Evolutionary conservation across 2,329 filamentous ascomycete genomes (phyloP).

Genomic region (Diaporthe australafricana): DNA sequence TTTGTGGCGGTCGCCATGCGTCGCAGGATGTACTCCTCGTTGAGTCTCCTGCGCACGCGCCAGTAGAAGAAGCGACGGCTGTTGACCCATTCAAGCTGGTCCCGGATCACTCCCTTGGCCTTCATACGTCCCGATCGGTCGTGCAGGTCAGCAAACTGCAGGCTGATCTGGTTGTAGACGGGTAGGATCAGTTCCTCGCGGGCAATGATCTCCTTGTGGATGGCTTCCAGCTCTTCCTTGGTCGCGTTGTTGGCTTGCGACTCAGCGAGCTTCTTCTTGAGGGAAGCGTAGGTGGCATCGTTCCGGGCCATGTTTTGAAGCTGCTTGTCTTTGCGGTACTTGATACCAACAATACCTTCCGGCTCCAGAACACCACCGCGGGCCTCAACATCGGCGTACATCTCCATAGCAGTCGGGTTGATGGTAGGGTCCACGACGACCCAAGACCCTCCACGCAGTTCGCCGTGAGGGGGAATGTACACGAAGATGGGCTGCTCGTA

Average conservation of each 20-base stretch:
- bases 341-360: conserved; percentile 98
- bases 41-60: conserved; percentile 95
- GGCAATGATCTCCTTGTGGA: conserved; percentile 86
- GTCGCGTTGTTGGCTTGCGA: conserved; percentile 70
- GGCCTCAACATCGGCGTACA: conserved; percentile 96
- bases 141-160: conserved; percentile 97
- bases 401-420: conserved; percentile 97
- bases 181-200: conserved; percentile 92
- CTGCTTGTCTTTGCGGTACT: conserved; percentile 97
- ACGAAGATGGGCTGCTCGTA: conserved; percentile 99
- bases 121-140: conserved; percentile 98
- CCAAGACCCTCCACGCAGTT: conserved; percentile 99
- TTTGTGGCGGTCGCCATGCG: conserved; percentile 72
- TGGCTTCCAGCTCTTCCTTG: conserved; percentile 78
- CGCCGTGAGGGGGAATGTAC: conserved; percentile 96
- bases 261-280: conserved; percentile 79
- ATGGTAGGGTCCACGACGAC: conserved; percentile 99
- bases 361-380: conserved; percentile 98
- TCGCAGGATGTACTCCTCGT: conserved; percentile 97
- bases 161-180: conserved; percentile 93
- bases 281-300: conserved; percentile 83
- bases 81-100: conserved; percentile 85
- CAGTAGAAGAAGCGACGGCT: conserved; percentile 99
- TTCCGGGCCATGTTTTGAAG: conserved; percentile 97
- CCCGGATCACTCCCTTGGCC: conserved; percentile 94